Evolutionary conservation across 2,329 filamentous ascomycete genomes (phyloP), one percentile per base, ranked within the genome.

Genomic region (Thielaviopsis populi): DNA sequence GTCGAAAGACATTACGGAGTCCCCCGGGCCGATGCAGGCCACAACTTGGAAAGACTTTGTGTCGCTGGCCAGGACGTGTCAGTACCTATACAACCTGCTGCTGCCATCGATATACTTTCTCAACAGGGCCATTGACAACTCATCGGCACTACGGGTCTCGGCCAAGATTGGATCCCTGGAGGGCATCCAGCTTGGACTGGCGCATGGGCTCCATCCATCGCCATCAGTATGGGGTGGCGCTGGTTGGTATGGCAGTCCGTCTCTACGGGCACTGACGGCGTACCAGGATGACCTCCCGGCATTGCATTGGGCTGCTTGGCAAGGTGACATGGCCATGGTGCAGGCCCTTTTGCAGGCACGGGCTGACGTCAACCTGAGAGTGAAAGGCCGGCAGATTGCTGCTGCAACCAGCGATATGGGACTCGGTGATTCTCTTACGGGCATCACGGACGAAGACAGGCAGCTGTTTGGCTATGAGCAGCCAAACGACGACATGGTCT

Each of bases 251-350:
- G 60, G 60, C 27, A 37, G 53, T 15, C 60, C 53, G 37, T 65
- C 64, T n/a, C 59, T 63, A 15, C 48, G 53, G 19, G 54, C 40
- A 2, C 17, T 53, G 15, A 33, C 22, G 19, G 33, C 54, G 19
- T 56, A 59, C 19, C 54, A 53, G 3, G 60, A 59, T n/a, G 64
- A 65, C 30, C 27, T 65, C 5, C 54, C 64, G 15, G 50, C 64
- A 19, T 30, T 65, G 43, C 58, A 63, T 46, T 65, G 64, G 64
- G 60, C 64, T 15, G 56, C 60, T 11, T 65, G 54, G 64, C 42
- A 41, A 4, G 64, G 64, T 2, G 19, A 63, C n/a, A 8, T 48
- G 30, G 30, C 15, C 1, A 63, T 61, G 17, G n/a, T 19, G 27
- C 2, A 48, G 11, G 24, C 43, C 22, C 53, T 63, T 43, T 22